These are phyloP conservation scores for Curvularia eragrostidis DNA, from an alignment of 2,329 filamentous ascomycete species.

Conservation along the genomic window DNA sequence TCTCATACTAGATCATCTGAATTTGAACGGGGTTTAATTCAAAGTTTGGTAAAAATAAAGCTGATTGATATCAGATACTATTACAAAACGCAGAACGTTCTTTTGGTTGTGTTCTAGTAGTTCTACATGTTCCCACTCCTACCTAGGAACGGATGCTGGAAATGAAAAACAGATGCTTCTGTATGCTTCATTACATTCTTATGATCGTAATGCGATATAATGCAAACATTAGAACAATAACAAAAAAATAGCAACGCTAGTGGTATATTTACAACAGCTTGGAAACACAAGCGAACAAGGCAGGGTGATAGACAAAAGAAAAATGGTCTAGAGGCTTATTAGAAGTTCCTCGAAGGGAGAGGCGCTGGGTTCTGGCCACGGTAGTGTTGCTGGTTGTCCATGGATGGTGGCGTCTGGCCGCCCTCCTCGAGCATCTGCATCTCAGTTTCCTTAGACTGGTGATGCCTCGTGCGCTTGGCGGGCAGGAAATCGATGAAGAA, in stretches of 20 bases:
- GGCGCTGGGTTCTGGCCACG: slow-evolving; percentile 31
- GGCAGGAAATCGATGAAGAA: slow-evolving; percentile 89
- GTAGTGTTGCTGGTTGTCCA: slow-evolving; percentile 37
- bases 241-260: slow-evolving; percentile 5
- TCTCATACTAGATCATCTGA: too few relatives aligned
- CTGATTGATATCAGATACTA: too few relatives aligned
- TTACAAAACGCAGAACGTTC: too few relatives aligned
- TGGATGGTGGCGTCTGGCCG: slow-evolving; percentile 9
- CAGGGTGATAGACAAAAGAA: slow-evolving; percentile 14
- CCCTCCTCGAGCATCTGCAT: slow-evolving; percentile 43
- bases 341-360: slow-evolving; percentile 40
- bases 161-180: not conserved
- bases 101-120: not conserved
- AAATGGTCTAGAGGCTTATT: slow-evolving; percentile 12
- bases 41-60: too few relatives aligned
- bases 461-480: slow-evolving; percentile 67
- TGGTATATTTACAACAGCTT: slow-evolving; percentile 20
- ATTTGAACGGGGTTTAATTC: too few relatives aligned
- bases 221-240: too few relatives aligned
- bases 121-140: not conserved
- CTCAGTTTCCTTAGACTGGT: slow-evolving; percentile 46
- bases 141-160: not conserved
- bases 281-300: slow-evolving; percentile 7
- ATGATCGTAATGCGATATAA: slow-evolving; percentile 2
- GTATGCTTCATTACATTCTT: slow-evolving; percentile 1